phyloP scores from a whole-genome alignment of 2,329 filamentous ascomycete genomes.

The Fusarium zealandicum region DNA sequence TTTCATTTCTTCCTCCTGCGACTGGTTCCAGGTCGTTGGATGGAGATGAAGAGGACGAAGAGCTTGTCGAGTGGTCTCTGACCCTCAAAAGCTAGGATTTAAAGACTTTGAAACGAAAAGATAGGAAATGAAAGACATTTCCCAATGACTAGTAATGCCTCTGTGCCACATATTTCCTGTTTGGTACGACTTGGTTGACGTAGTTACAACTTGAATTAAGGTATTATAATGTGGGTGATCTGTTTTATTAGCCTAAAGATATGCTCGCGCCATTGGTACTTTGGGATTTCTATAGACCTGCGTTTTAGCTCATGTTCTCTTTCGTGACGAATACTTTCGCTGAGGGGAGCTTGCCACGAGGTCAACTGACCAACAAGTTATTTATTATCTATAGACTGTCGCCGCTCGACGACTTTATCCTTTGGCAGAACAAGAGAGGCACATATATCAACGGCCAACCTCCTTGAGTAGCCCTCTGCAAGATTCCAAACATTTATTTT shows the following conservation, averaged over 20 bases:
- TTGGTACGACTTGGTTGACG: too few species aligned
- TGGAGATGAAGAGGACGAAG: slow-evolving; percentile 22
- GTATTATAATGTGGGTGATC: too few species aligned
- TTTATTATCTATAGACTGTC: too few species aligned
- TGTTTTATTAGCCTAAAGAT: too few species aligned
- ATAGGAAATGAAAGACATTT: slow-evolving; percentile 39
- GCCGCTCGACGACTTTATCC: background rate
- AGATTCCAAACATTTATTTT: background rate
- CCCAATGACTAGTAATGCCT: slow-evolving; percentile 16
- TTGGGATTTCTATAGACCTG: too few species aligned
- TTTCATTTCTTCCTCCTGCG: slow-evolving; percentile 33
- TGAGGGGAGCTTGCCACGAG: too few species aligned
- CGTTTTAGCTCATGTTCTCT: too few species aligned
- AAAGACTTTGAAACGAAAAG: slow-evolving; percentile 36
- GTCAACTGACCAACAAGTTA: too few species aligned
- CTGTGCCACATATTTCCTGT: too few species aligned
- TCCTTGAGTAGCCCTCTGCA: background rate
- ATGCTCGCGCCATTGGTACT: too few species aligned
- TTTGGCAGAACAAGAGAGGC: background rate
- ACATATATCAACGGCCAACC: background rate
- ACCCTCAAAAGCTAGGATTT: slow-evolving; percentile 27
- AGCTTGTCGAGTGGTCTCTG: slow-evolving; percentile 16
- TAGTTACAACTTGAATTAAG: too few species aligned
- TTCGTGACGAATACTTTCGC: too few species aligned
- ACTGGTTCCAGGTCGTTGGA: slow-evolving; percentile 37